phyloP scores from a whole-genome alignment of 2,329 filamentous ascomycete genomes.

The Stagonosporopsis cucurbitacearum region DNA sequence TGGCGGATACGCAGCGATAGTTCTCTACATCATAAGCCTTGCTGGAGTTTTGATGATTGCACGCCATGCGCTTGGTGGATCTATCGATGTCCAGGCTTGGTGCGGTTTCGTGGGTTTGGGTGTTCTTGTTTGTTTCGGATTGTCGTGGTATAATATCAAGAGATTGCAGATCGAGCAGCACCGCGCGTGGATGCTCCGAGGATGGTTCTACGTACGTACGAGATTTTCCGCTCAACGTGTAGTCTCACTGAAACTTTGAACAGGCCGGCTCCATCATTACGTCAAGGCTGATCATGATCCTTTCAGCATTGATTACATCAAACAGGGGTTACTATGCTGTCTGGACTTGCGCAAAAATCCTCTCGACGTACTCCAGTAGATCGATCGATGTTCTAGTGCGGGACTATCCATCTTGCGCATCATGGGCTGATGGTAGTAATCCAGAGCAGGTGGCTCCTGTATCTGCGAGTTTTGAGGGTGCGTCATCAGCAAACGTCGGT shows the following conservation, averaged over 20 bases:
- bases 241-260: background rate
- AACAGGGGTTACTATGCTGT: constrained; percentile 43
- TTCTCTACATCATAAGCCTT: constrained; percentile 57
- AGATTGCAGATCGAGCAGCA: constrained; percentile 60
- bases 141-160: constrained; percentile 65
- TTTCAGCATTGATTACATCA: constrained; percentile 52
- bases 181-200: constrained; percentile 36
- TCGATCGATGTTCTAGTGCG: background rate
- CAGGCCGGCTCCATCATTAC: constrained; percentile 61
- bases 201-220: constrained; percentile 35
- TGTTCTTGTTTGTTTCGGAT: constrained; percentile 51
- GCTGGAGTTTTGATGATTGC: constrained; percentile 62
- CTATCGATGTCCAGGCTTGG: constrained; percentile 56
- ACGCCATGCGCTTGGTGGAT: constrained; percentile 61
- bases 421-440: constrained; percentile 48
- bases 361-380: constrained; percentile 40
- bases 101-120: constrained; percentile 55
- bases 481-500: constrained; percentile 41
- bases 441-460: constrained; percentile 27
- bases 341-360: constrained; percentile 55
- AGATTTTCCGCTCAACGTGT: background rate
- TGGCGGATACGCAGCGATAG: constrained; percentile 62
- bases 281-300: constrained; percentile 56
- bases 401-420: constrained; percentile 55
- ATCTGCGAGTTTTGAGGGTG: constrained; percentile 30